Evolutionary conservation across 2,329 filamentous ascomycete genomes (phyloP), one percentile per base, ranked within the genome.

Genomic region (Arthrobotrys sphaeroides): DNA sequence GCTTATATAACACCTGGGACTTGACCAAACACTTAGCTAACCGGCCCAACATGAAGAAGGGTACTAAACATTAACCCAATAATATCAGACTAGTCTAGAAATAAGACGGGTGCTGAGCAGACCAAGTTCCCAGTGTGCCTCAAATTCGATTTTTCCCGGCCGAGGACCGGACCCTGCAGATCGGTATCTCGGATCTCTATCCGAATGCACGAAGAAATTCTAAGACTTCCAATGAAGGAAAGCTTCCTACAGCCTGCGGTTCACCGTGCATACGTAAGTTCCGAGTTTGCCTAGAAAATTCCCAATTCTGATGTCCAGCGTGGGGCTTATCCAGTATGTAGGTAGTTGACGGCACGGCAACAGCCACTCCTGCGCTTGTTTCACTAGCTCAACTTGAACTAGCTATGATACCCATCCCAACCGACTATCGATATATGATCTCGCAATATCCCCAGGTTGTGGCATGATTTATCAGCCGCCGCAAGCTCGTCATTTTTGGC

Each of bases 141-240:
- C 16, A n/a, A 49, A 28, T n/a, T 5, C 2, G 18, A 53, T n/a
- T 9, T 3, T 4, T 53, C 26, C n/a, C 10, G 12, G n/a, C n/a
- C n/a, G n/a, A n/a, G n/a, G n/a, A n/a, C n/a, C n/a, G 47, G 47
- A 55, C 31, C 51, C 51, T 55, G 51, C 51, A 55, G 28, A 38
- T 55, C 18, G 51, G 12, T 55, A 38, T 24, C 51, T 55, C 51
- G 51, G 51, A 36, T 55, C 16, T 12, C 12, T 31, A 24, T 38
- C 51, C 51, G 51, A 26, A 9, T 3, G 13, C 13, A 40, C n/a
- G 47, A 28, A 55, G 22, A 31, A 16, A 26, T 18, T n/a, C n/a
- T 33, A 5, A 33, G 18, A 38, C 2, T 55, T 22, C 31, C 51
- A 36, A 38, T n/a, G 10, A 38, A 22, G 18, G 31, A 10, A 53